Evolutionary conservation across 2,329 filamentous ascomycete genomes (phyloP).

Genomic region (Fusarium luffae): DNA sequence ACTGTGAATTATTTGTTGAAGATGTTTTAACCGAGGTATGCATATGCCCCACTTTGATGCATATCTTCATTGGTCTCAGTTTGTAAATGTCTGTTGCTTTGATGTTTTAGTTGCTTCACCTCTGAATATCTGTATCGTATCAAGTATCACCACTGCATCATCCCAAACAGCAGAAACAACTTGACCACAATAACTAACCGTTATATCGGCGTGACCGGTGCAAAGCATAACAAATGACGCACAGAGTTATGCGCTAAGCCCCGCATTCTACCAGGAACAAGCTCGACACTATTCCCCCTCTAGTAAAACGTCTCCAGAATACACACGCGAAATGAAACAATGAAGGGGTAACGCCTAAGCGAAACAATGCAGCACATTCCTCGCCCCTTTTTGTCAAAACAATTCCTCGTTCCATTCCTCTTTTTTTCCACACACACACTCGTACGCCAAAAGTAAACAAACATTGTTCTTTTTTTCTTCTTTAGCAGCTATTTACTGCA

Average conservation of each 20-base stretch:
- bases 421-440: not conserved
- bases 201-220: not conserved
- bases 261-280: slow-evolving; percentile 2
- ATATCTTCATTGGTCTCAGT: not conserved
- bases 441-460: slow-evolving; percentile 7
- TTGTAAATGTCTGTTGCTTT: not conserved
- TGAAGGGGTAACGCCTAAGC: slow-evolving; percentile 28
- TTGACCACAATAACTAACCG: not conserved
- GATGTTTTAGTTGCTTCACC: not conserved
- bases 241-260: slow-evolving; percentile 10
- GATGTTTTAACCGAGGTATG: not conserved
- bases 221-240: slow-evolving; percentile 11
- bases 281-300: not conserved
- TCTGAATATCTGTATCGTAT: not conserved
- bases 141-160: not conserved
- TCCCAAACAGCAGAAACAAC: not conserved
- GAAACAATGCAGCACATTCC: slow-evolving; percentile 30
- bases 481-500: not conserved
- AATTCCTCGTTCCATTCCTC: not conserved
- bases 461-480: not conserved
- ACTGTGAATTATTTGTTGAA: not conserved
- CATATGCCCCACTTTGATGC: not conserved
- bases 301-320: not conserved
- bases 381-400: slow-evolving; percentile 31
- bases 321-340: slow-evolving; percentile 23